Evolutionary conservation across 768 basidiomycete species (phyloP).

Genomic region (Psilocybe subaeruginosa): DNA sequence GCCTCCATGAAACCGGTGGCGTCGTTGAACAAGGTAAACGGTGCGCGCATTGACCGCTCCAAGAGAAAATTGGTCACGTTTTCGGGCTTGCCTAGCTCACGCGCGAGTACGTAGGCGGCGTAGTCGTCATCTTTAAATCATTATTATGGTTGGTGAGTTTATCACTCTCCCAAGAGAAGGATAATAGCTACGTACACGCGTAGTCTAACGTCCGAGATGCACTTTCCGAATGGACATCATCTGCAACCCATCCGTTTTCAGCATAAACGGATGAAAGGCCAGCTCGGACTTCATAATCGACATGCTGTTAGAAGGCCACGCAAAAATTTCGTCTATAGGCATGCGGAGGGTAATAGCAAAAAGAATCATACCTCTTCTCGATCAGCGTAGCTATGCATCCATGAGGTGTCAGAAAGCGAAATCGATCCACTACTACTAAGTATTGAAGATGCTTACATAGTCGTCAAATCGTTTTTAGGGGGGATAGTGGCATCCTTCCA

Average conservation of each 20-base stretch:
- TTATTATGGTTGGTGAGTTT: not conserved
- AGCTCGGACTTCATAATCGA: conserved; percentile 82
- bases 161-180: not conserved
- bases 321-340: too few relatives aligned
- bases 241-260: conserved; percentile 72
- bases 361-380: conserved; percentile 58
- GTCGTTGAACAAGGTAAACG: conserved; percentile 70
- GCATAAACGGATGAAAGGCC: conserved; percentile 74
- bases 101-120: conserved; percentile 67
- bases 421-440: not conserved
- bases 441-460: conserved; percentile 39
- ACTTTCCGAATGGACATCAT: conserved; percentile 79
- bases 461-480: conserved; percentile 56
- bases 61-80: conserved; percentile 52
- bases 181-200: conserved; percentile 52
- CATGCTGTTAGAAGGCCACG: conserved; percentile 43
- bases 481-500: conserved; percentile 73
- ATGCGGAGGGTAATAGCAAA: not conserved
- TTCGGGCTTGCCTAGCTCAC: conserved; percentile 48
- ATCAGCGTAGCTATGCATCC: conserved; percentile 57
- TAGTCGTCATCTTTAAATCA: conserved; percentile 70
- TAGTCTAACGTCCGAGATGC: conserved; percentile 81
- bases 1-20: conserved; percentile 85
- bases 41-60: conserved; percentile 55
- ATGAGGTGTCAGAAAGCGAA: not conserved